A percentile compares a stretch with the other conserved stretches of the same genome.
Conservation (phyloP, 441 rosid species). For the Bruguiera hainesii region DNA sequence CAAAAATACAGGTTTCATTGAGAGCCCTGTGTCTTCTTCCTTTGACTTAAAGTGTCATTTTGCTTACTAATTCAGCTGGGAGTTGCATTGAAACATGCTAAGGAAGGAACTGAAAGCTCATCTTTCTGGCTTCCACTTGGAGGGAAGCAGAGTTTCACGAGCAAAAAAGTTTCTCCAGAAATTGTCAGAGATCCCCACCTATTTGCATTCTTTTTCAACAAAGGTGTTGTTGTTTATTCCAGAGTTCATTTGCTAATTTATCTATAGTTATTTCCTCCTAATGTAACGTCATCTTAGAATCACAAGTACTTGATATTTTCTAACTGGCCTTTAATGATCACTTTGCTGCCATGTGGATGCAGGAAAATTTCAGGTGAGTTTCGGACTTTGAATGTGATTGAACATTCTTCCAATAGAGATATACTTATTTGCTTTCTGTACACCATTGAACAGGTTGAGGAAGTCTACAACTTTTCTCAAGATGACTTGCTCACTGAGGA, state of each 20-base stretch:
- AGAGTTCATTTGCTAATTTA: neutral
- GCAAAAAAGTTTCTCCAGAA: conserved; percentile 66
- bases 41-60: conserved; percentile 15
- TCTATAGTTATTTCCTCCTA: neutral
- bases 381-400: conserved; percentile 21
- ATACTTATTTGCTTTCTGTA: conserved; percentile 18
- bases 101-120: conserved; percentile 99
- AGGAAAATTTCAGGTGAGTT: conserved; percentile 96
- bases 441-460: conserved; percentile 66
- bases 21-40: neutral
- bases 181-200: conserved; percentile 81
- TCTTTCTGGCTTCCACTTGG: conserved; percentile 97
- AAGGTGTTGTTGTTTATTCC: conserved; percentile 47
- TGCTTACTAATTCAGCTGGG: conserved; percentile 65
- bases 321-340: conserved; percentile 41
- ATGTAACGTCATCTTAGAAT: conserved; percentile 5
- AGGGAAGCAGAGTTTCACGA: conserved; percentile 87
- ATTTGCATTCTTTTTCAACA: conserved; percentile 61
- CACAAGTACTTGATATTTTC: conserved; percentile 29
- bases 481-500: conserved; percentile 97
- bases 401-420: conserved; percentile 14
- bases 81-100: conserved; percentile 76
- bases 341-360: conserved; percentile 47
- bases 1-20: neutral
- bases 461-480: conserved; percentile 84